Conservation (phyloP, 768 basidiomycete genomes). For the Pleurotus sapidus region DNA sequence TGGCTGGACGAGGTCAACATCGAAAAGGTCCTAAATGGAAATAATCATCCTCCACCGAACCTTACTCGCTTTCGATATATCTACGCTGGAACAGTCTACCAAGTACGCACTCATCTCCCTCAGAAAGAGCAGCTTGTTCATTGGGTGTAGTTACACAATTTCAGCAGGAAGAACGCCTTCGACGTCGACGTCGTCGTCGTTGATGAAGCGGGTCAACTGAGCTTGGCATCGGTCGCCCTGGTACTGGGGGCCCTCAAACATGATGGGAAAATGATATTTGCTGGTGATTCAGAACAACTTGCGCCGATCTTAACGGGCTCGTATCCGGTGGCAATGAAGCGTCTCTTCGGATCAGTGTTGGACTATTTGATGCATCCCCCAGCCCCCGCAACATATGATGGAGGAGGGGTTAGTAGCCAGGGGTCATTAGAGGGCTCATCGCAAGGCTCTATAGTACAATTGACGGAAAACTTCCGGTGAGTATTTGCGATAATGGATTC, state of each 20-base stretch:
- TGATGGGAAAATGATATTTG: constrained; percentile 40
- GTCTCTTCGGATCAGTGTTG: constrained; percentile 46
- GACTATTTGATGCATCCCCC: constrained; percentile 39
- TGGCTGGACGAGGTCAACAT: constrained; percentile 43
- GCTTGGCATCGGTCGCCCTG: constrained; percentile 41
- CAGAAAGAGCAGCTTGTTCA: neutral
- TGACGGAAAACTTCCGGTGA: constrained; percentile 51
- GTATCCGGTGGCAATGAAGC: constrained; percentile 38
- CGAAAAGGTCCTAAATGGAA: constrained; percentile 39
- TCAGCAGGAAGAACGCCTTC: constrained; percentile 35
- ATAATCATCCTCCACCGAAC: constrained; percentile 34
- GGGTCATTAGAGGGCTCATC: constrained; percentile 17
- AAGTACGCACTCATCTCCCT: constrained; percentile 25
- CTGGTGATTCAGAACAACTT: constrained; percentile 51
- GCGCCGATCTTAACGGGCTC: constrained; percentile 46
- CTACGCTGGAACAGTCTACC: constrained; percentile 48
- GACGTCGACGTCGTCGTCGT: constrained; percentile 42
- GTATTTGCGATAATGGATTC: neutral
- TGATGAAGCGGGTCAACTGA: constrained; percentile 52
- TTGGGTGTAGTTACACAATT: constrained; percentile 39
- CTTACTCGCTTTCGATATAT: constrained; percentile 25
- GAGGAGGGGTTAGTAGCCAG: constrained; percentile 6
- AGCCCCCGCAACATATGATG: constrained; percentile 8
- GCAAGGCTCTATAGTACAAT: constrained; percentile 40
- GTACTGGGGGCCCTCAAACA: constrained; percentile 39